Conservation (phyloP, 2,329 filamentous ascomycete species). For the Pseudogymnoascus sp. region DNA sequence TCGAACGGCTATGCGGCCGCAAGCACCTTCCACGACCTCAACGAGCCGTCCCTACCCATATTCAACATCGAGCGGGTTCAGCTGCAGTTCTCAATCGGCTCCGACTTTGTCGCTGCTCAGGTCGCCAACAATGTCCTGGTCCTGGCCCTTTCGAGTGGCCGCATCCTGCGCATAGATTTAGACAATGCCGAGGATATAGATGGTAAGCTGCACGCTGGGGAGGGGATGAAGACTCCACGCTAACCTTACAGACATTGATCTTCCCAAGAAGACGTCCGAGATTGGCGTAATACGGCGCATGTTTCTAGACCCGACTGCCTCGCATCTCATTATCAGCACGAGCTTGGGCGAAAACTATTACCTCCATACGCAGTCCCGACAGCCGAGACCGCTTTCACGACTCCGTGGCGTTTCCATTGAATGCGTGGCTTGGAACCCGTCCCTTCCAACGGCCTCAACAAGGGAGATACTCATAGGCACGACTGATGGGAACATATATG, state of each 20-base stretch:
- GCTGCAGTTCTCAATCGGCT: conserved; percentile 87
- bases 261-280: conserved; percentile 87
- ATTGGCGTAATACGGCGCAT: conserved; percentile 88
- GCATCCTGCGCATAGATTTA: conserved; percentile 88
- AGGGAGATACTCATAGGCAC: conserved; percentile 88
- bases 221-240: neutral
- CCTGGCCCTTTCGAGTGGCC: conserved; percentile 81
- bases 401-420: conserved; percentile 83
- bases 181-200: conserved; percentile 94
- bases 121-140: conserved; percentile 96
- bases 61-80: conserved; percentile 91
- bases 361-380: conserved; percentile 86
- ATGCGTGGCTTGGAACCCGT: conserved; percentile 89
- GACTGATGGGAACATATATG: conserved; percentile 90
- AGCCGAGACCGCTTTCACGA: conserved; percentile 71
- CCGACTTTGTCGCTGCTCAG: conserved; percentile 92
- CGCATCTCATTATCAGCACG: conserved; percentile 85
- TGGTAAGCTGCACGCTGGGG: conserved; percentile 38
- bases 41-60: conserved; percentile 65
- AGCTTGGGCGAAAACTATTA: conserved; percentile 95
- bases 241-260: conserved; percentile 68
- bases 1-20: conserved; percentile 65
- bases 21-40: conserved; percentile 48
- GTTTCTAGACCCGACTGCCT: conserved; percentile 95
- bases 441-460: conserved; percentile 84